Percentiles rank a stretch among this genome's conserved stretches.
phyloP scores from a whole-genome alignment of 176 grass and related monocot genomes.

The Pontederia crassipes region DNA sequence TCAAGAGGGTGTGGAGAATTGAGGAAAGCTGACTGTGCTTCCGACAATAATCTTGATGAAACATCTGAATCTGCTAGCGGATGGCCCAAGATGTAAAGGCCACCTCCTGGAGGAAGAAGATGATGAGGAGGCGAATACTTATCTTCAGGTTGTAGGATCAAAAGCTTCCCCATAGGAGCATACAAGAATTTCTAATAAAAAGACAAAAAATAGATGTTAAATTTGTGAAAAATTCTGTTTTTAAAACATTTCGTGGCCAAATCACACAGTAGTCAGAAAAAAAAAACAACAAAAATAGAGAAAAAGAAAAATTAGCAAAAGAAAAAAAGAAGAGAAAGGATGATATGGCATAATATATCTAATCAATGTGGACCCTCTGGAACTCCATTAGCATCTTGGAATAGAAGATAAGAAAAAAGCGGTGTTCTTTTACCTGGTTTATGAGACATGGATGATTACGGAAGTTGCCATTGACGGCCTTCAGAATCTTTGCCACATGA shows the following conservation, averaged over 20 bases:
- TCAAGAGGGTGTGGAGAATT: slow-evolving; percentile 90
- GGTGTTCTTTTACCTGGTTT: slow-evolving; percentile 44
- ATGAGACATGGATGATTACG: slow-evolving; percentile 67
- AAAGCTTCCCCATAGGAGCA: slow-evolving; percentile 73
- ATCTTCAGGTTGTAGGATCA: slow-evolving; percentile 88
- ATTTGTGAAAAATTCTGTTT: neutral
- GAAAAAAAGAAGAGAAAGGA: no score
- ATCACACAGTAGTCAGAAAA: neutral
- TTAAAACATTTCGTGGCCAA: neutral
- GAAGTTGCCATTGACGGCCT: slow-evolving; percentile 78
- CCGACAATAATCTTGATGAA: slow-evolving; percentile 31
- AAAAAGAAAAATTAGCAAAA: no score
- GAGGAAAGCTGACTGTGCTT: slow-evolving; percentile 61
- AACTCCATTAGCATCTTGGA: neutral
- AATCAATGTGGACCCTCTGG: neutral
- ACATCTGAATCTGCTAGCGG: slow-evolving; percentile 1
- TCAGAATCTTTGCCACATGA: slow-evolving; percentile 74
- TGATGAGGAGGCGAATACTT: slow-evolving; percentile 70
- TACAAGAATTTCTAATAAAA: slow-evolving; percentile 69
- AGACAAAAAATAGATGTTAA: neutral
- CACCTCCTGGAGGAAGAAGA: slow-evolving; percentile 69
- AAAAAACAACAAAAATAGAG: neutral
- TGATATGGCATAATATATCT: neutral
- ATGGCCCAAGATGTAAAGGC: slow-evolving; percentile 47
- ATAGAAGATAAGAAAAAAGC: neutral